Base-by-base conservation (phyloP, 23 red algal genomes). In the Chondrus crispus region DNA sequence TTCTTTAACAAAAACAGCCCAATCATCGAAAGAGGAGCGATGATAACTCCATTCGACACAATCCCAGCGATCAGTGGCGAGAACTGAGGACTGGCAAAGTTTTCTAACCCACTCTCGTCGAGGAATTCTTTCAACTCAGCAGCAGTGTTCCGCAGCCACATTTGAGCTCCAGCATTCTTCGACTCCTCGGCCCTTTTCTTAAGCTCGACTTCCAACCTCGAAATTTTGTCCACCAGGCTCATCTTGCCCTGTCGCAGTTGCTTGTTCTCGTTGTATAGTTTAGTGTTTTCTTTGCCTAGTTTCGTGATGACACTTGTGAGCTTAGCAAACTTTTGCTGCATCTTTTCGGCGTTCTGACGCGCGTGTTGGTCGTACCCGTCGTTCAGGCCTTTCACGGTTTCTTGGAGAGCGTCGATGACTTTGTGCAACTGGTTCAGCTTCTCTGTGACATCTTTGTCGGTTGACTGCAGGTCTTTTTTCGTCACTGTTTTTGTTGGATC, bases 11-110 rank as follows among this genome's bases (percentile, higher is more conserved):
- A 46, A 60, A 79, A 90, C 47, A 90, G 47, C 22, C 71, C 68
- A 43, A 73, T 69, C 70, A 90, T 78, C 24, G 69, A 35, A 3
- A 90, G 52, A 38, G 87, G 87, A 43, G 80, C 30, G 20, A 90
- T 39, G 19, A 90, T 69, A 29, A 90, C 87, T 16, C 87, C 87
- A 22, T 90, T 90, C 8, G 87, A 75, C 1, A 90, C 87, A 16
- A 90, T 38, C 73, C 87, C 87, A 57, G 87, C 87, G 44, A 90
- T 81, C 10, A 90, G 62, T 29, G 87, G 87, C 12, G 87, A 90
- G 74, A 90, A 90, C 18, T 40, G 69, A 19, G 87, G 87, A 68
- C 87, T 90, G 3, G 70, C 60, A 68, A 90, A 90, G 24, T 90
- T 64, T 33, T 90, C 87, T 30, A 90, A 57, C 37, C 87, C 87